phyloP scores from a whole-genome alignment of 345 rosid genomes.

The Carallia brachiata region DNA sequence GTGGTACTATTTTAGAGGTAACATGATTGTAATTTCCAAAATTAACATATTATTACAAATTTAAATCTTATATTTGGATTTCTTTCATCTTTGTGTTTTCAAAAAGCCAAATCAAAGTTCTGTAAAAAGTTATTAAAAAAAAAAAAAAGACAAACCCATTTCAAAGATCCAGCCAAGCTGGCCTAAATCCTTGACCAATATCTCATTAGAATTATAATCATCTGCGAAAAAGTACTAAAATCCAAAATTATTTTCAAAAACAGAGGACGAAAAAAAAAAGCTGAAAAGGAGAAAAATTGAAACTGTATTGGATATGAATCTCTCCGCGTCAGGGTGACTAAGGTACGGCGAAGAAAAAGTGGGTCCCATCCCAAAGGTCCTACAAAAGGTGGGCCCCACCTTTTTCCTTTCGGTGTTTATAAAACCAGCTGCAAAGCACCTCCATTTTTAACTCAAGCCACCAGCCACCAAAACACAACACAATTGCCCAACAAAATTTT shows the following conservation, averaged over 20 bases:
- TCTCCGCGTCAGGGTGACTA: neutral
- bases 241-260: neutral
- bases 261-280: neutral
- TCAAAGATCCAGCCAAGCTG: conserved; percentile 21
- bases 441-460: conserved; percentile 3
- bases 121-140: too few species aligned
- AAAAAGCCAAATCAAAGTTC: conserved; percentile 3
- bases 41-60: too few species aligned
- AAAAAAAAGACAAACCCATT: neutral
- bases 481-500: neutral
- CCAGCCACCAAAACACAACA: neutral
- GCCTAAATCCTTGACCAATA: neutral
- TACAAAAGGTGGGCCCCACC: conserved; percentile 32
- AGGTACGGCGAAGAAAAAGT: conserved; percentile 1
- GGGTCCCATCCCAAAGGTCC: conserved; percentile 28
- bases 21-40: too few species aligned
- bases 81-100: conserved; percentile 21
- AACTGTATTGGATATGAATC: conserved; percentile 12
- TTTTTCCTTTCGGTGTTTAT: conserved; percentile 19
- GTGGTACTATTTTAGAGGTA: too few species aligned
- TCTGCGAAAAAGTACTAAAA: neutral
- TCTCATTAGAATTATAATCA: neutral
- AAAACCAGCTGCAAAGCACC: conserved; percentile 51
- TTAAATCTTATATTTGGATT: conserved; percentile 1
- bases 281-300: neutral